Evolutionary conservation across 2,329 filamentous ascomycete species (phyloP).

Genomic region (Diaporthe aspalathi): DNA sequence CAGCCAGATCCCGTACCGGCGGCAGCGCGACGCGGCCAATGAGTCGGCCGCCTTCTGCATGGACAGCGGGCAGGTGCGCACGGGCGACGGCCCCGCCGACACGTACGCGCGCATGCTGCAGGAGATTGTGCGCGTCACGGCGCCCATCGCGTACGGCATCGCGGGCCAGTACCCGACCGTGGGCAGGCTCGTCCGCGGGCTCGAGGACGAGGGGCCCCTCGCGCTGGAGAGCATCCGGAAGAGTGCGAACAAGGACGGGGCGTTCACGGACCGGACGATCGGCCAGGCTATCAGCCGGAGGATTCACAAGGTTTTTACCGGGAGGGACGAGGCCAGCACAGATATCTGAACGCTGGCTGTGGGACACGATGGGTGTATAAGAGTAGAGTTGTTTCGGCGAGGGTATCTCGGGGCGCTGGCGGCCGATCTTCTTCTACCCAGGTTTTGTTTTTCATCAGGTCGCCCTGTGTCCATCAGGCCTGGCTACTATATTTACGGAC

Average conservation of each 20-base stretch:
- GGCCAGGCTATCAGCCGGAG: conserved; percentile 70
- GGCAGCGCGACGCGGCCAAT: conserved; percentile 59
- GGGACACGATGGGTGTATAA: too few species aligned
- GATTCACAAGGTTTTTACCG: conserved; percentile 70
- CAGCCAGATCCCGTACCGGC: conserved; percentile 78
- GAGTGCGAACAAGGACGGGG: conserved; percentile 68
- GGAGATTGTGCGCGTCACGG: conserved; percentile 78
- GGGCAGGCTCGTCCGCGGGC: conserved; percentile 65
- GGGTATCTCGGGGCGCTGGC: too few species aligned
- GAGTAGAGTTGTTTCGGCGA: too few species aligned
- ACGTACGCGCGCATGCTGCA: conserved; percentile 82
- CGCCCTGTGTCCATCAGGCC: too few species aligned
- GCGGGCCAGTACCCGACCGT: conserved; percentile 70
- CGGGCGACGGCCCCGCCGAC: conserved; percentile 73
- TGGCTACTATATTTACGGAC: neutral
- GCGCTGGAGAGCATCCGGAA: conserved; percentile 72
- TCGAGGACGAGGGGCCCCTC: conserved; percentile 69
- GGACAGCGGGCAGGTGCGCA: conserved; percentile 80
- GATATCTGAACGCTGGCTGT: conserved; percentile 56
- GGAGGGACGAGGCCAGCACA: conserved; percentile 64
- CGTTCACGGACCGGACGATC: conserved; percentile 63
- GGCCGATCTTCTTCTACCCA: too few species aligned
- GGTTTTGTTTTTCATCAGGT: too few species aligned
- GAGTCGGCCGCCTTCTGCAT: conserved; percentile 78
- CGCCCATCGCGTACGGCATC: conserved; percentile 78